phyloP scores from a whole-genome alignment of 1,284 basidiomycete species.

The Malassezia yamatoensis region DNA sequence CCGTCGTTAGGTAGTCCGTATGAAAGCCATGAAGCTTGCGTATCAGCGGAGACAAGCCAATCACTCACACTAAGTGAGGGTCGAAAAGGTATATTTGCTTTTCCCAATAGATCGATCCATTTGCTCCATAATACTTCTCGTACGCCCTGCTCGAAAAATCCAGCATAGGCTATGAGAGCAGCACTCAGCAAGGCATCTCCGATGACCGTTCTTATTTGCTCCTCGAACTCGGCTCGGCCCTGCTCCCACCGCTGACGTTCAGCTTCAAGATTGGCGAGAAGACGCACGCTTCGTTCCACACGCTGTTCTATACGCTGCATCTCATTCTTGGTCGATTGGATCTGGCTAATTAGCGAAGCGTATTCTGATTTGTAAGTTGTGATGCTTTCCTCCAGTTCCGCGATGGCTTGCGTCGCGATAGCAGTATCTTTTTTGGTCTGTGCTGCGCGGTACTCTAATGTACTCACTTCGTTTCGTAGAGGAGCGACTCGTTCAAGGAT shows the following conservation, averaged over 20 bases:
- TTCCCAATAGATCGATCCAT: slow-evolving; percentile 77
- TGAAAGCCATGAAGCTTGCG: slow-evolving; percentile 88
- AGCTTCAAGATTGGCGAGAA: slow-evolving; percentile 86
- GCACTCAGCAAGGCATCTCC: slow-evolving; percentile 93
- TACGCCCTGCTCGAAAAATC: slow-evolving; percentile 98
- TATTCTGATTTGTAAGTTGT: slow-evolving; percentile 94
- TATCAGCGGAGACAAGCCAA: slow-evolving; percentile 93
- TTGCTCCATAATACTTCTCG: slow-evolving; percentile 94
- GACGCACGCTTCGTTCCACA: slow-evolving; percentile 90
- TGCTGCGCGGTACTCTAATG: slow-evolving; percentile 80
- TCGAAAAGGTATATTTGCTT: slow-evolving; percentile 88
- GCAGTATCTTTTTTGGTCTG: slow-evolving; percentile 83
- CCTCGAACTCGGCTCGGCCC: slow-evolving; percentile 89
- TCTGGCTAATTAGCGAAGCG: slow-evolving; percentile 89
- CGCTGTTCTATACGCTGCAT: slow-evolving; percentile 97
- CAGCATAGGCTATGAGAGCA: slow-evolving; percentile 91
- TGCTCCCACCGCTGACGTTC: slow-evolving; percentile 90
- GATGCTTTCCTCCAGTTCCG: slow-evolving; percentile 86
- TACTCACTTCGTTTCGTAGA: slow-evolving; percentile 85
- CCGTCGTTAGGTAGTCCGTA: slow-evolving; percentile 89
- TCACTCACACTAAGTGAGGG: slow-evolving; percentile 82
- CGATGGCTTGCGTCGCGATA: slow-evolving; percentile 81
- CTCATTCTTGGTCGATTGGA: slow-evolving; percentile 89
- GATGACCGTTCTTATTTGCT: slow-evolving; percentile 96
- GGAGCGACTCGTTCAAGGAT: slow-evolving; percentile 97